Evolutionary conservation across 169 alveolate species (phyloP).

Genomic region (Eimeria tenella): DNA sequence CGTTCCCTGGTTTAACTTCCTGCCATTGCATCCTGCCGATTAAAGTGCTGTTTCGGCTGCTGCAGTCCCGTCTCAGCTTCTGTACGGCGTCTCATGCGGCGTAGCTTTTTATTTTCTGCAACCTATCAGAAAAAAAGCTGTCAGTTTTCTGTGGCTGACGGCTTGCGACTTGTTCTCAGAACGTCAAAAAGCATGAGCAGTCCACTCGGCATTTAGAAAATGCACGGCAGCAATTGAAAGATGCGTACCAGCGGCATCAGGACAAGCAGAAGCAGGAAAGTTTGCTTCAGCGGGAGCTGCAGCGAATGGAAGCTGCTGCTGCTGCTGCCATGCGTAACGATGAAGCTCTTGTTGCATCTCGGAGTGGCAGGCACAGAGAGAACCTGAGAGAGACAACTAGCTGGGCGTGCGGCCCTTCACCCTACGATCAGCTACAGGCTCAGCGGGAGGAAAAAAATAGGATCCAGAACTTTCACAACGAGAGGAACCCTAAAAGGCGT

Average conservation of each 20-base stretch:
- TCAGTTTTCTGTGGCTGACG: background rate
- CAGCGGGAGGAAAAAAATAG: slow-evolving; percentile 35
- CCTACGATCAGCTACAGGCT: slow-evolving; percentile 13
- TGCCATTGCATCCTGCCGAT: background rate
- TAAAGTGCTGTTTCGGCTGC: background rate
- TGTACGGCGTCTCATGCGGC: background rate
- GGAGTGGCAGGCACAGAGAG: background rate
- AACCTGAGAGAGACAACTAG: background rate
- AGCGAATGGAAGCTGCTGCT: slow-evolving; percentile 75
- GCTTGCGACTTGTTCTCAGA: slow-evolving; percentile 51
- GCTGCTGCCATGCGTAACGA: slow-evolving; percentile 71
- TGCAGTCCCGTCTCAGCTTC: background rate
- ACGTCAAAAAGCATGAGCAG: slow-evolving; percentile 70
- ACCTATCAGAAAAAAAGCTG: background rate
- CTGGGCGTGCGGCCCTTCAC: background rate
- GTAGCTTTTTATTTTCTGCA: background rate
- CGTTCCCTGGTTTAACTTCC: background rate
- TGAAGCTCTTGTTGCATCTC: slow-evolving; percentile 28
- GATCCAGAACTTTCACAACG: slow-evolving; percentile 21
- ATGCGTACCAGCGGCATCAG: slow-evolving; percentile 59
- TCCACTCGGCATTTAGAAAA: slow-evolving; percentile 68
- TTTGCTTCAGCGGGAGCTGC: slow-evolving; percentile 57
- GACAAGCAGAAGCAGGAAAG: slow-evolving; percentile 35
- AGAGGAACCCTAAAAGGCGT: background rate
- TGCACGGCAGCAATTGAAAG: slow-evolving; percentile 53